Base-by-base conservation (phyloP, 495 filamentous ascomycete genomes). In the Podospora comata region DNA sequence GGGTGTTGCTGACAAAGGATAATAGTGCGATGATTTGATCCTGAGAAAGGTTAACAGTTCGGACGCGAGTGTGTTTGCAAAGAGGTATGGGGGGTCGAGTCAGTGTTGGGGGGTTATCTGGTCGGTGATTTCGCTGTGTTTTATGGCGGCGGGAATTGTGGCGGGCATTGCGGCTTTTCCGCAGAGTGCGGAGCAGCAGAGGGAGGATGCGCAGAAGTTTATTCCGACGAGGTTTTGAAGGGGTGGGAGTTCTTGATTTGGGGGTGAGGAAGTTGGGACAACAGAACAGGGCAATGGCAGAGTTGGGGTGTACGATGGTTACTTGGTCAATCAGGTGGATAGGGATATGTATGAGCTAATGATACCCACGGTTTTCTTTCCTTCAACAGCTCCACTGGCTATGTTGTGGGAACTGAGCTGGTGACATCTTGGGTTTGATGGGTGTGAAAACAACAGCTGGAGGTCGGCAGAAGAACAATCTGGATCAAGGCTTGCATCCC, bases 51-150 rank as follows among this genome's bases (percentile, higher is more conserved):
- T 92, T 61, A 92, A 93, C 73, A 86, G 82, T 53, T 92, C 90
- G 6, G 91, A 93, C 76, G 90, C 91, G n/a, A 91, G 88, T 72
- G 89, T 91, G 18, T 93, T 93, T 70, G 91, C 91, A 6, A 81
- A 90, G 77, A 83, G 85, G 30, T 93, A 92, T 72, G 91, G 91
- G 18, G 91, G 91, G 53, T 91, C 89, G 2, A 91, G 89, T 20
- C 90, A 90, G 69, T 93, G 91, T 82, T 93, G 91, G 91, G 91
- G 91, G 23, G 82, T 92, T 30, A 85, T 92, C 55, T 93, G 91
- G 91, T 89, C 87, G 16, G 78, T 93, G 53, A 84, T 93, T 48
- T 89, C 88, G 2, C 70, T 92, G 39, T 64, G 81, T 1, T 89
- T 93, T 72, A 92, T 93, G 87, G 85, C 86, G 19, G 80, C 82